These are phyloP conservation scores for Coprinopsis strossmayeri DNA, from an alignment of 768 basidiomycete genomes.

Conservation along the genomic window DNA sequence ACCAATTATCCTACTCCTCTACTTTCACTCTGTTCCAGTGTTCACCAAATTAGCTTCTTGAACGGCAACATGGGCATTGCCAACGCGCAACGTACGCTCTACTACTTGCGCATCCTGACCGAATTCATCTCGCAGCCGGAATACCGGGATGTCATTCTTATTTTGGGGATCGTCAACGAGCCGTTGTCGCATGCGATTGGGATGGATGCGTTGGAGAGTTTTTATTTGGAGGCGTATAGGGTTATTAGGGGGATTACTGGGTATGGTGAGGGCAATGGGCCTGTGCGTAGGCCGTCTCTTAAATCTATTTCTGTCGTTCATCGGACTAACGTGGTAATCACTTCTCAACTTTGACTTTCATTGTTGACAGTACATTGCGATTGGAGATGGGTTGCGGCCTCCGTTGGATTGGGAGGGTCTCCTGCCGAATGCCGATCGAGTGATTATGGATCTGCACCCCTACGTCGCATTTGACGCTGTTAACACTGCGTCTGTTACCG, in stretches of 20 bases:
- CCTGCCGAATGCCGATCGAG: slow-evolving; percentile 51
- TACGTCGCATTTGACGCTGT: slow-evolving; percentile 55
- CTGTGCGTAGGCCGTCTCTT: no score
- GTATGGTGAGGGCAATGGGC: slow-evolving; percentile 61
- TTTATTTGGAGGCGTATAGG: slow-evolving; percentile 46
- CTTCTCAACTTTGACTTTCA: slow-evolving; percentile 16
- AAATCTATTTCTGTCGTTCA: no score
- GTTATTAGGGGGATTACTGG: slow-evolving; percentile 66
- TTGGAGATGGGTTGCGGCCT: slow-evolving; percentile 33
- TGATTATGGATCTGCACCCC: slow-evolving; percentile 60
- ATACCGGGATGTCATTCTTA: slow-evolving; percentile 38
- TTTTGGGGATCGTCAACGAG: slow-evolving; percentile 57
- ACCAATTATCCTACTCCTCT: no score
- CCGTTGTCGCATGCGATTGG: slow-evolving; percentile 42
- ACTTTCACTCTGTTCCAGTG: no score
- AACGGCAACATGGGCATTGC: slow-evolving; percentile 73
- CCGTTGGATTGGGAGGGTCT: slow-evolving; percentile 39
- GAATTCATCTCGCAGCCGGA: slow-evolving; percentile 70
- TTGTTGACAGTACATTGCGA: slow-evolving; percentile 36
- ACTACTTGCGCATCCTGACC: slow-evolving; percentile 61
- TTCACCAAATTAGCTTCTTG: slow-evolving; percentile 28
- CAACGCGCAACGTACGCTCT: slow-evolving; percentile 69
- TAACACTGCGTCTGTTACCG: slow-evolving; percentile 24
- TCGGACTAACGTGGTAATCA: slow-evolving; percentile 26
- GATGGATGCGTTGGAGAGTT: slow-evolving; percentile 36